Base-by-base conservation (phyloP, 345 rosid species). In the Zanthoxylum bungeanum region DNA sequence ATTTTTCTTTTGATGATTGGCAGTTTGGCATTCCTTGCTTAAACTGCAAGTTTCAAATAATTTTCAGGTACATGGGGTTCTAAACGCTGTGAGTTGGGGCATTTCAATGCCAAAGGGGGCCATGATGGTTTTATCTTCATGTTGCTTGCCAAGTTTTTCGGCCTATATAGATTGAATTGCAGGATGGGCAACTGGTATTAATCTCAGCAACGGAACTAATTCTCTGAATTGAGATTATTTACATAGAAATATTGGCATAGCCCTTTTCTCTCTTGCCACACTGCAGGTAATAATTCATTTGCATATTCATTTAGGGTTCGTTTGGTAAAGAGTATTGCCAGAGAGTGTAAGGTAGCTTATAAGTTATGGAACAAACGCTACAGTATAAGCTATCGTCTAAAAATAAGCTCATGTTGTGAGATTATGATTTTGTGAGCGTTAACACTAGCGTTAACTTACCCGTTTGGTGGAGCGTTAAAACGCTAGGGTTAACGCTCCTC, bases 51-150 rank as follows among this genome's bases (percentile, higher is more conserved):
- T 42, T 33, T 37, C 25, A n/a, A 6, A 9, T 7, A n/a, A 1
- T 60, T 49, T 77, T 47, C 84, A 93, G 96, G 79, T 78, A 69
- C 98, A 92, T 58, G 98, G 98, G 24, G 77, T 89, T 33, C 64
- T 94, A 61, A 94, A 94, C 47, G 88, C 89, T 0, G 89, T 94
- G 59, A 88, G 98, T 49, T 92, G 98, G 97, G 97, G 98, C 4
- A 66, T 84, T 6, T 57, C 91, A 73, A 80, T 93, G 93, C 97
- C 97, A 0, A 0, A 82, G 37, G 98, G 97, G 66, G 86, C 82
- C 60, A 84, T 91, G 63, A 74, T 73, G 97, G 98, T 91, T 91
- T 73, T 90, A 92, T 71, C 86, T 92, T 7, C 98, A 90, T 64
- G 81, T 76, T 1, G 86, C 79, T 10, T 83, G 87, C 79, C 97